A percentile compares a stretch with the other conserved stretches of the same genome.
These are phyloP conservation scores for Cladochytrium tenue DNA, from an alignment of 371 early-diverging fungal genomes.

Conservation along the genomic window DNA sequence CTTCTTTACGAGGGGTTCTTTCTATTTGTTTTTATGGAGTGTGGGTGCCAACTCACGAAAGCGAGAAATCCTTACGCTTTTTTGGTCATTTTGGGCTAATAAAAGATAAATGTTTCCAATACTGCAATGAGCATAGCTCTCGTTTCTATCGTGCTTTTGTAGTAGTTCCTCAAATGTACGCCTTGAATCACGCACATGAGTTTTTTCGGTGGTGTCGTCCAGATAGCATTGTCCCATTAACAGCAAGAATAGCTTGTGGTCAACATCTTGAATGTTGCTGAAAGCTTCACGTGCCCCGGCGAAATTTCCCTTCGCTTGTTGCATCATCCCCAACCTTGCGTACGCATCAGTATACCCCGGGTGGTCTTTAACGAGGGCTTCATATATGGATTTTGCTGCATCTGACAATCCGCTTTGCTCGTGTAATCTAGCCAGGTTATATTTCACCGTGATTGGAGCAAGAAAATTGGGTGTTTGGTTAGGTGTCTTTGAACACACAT, in stretches of 20 bases:
- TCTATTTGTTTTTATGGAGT: too few species aligned
- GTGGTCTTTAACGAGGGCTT: slow-evolving; percentile 59
- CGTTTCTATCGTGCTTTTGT: slow-evolving; percentile 73
- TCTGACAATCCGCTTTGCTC: slow-evolving; percentile 65
- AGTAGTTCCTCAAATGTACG: slow-evolving; percentile 77
- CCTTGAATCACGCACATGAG: slow-evolving; percentile 61
- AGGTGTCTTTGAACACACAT: too few species aligned
- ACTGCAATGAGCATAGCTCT: slow-evolving; percentile 75
- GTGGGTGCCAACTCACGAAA: too few species aligned
- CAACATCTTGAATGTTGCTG: slow-evolving; percentile 64
- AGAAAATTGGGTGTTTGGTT: too few species aligned
- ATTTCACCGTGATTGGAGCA: slow-evolving; percentile 69
- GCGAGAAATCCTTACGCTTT: slow-evolving; percentile 16
- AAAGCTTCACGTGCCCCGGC: slow-evolving; percentile 66
- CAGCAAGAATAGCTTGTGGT: slow-evolving; percentile 64
- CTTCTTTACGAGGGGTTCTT: slow-evolving; percentile 58
- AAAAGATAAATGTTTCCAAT: slow-evolving; percentile 80
- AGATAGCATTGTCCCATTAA: slow-evolving; percentile 70
- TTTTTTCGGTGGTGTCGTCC: slow-evolving; percentile 41
- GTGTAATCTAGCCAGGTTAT: slow-evolving; percentile 79
- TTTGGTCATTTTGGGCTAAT: slow-evolving; percentile 37
- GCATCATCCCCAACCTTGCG: slow-evolving; percentile 3
- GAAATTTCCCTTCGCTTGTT: slow-evolving; percentile 5
- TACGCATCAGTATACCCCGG: slow-evolving; percentile 67
- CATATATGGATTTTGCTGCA: slow-evolving; percentile 70